Evolutionary conservation across 176 grass and related monocot genomes (phyloP), one percentile per base, ranked within the genome.

Genomic region (Zoysia pacifica): DNA sequence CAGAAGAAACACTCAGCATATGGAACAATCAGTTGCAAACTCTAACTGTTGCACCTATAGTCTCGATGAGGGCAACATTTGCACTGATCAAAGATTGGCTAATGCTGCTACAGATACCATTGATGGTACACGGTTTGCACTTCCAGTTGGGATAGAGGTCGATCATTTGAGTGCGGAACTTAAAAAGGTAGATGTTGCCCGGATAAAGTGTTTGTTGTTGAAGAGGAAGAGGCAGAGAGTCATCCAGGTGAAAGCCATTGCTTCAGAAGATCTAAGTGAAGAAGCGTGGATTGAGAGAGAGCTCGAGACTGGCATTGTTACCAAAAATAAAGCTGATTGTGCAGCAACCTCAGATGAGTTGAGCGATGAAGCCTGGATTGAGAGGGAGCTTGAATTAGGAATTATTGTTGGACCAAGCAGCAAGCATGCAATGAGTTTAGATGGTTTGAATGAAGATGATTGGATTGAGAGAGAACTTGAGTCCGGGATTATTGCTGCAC

Each of bases 401-500:
- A 88, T 84, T 73, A 19, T 84, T 48, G 42, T 84, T 40, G 75
- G 54, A 65, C 73, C 80, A 47, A 72, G 4, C 77, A 78, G 58
- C 42, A 48, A 77, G 3, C 16, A 78, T 35, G 59, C n/a, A 2
- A 46, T 77, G 40, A 40, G 58, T 78, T 73, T 82, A 12, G 58
- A 87, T 73, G 85, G 59, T 60, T 78, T 87, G 67, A 87, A 48
- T 82, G 77, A 83, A 79, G 80, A 86, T 40, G 83, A 86, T 37
- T 92, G 83, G 86, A 92, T 92, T 52, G 83, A 89, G 83, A 92
- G 83, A 60, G 87, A 92, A 48, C 82, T 89, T 2, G 90, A 89
- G 79, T 86, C 80, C 39, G 83, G 90, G 54, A 89, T 92, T 71
- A 86, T 92, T 15, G 40, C 83, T 52, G 79, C 54, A 38, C 20